Conservation (phyloP, 805 yeast species). For the Candida nonsorbophila region DNA sequence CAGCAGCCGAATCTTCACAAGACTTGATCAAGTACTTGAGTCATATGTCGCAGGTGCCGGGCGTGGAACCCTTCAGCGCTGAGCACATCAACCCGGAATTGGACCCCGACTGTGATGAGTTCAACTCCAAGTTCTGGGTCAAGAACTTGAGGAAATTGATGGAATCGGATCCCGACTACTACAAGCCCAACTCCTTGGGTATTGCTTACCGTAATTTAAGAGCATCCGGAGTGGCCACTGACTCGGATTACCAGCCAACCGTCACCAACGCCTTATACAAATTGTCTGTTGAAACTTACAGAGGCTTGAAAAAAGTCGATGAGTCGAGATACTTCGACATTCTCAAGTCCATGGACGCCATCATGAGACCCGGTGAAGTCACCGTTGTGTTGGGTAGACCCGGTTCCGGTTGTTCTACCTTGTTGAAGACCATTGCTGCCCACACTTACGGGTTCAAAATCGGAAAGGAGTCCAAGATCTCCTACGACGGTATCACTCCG, state of each 20-base stretch:
- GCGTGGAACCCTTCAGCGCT: constrained; percentile 26
- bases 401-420: constrained; percentile 38
- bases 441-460: constrained; percentile 34
- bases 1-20: constrained; percentile 8
- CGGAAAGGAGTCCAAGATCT: constrained; percentile 23
- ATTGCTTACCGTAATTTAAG: constrained; percentile 49
- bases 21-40: constrained; percentile 36
- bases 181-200: constrained; percentile 51
- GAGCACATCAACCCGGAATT: constrained; percentile 30
- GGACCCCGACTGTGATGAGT: constrained; percentile 50
- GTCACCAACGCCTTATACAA: constrained; percentile 35
- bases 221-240: constrained; percentile 58
- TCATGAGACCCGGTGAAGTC: constrained; percentile 32
- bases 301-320: constrained; percentile 4
- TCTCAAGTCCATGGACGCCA: constrained; percentile 22
- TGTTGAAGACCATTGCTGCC: constrained; percentile 32
- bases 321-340: constrained; percentile 10
- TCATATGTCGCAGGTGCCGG: constrained; percentile 40
- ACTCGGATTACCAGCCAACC: constrained; percentile 58
- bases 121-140: constrained; percentile 57
- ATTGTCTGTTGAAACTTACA: constrained; percentile 6
- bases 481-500: constrained; percentile 30
- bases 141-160: constrained; percentile 49
- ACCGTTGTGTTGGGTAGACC: constrained; percentile 40
- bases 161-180: constrained; percentile 52